Evolutionary conservation across 139 green algal genomes (phyloP).

Genomic region (Yamagishiella unicocca): DNA sequence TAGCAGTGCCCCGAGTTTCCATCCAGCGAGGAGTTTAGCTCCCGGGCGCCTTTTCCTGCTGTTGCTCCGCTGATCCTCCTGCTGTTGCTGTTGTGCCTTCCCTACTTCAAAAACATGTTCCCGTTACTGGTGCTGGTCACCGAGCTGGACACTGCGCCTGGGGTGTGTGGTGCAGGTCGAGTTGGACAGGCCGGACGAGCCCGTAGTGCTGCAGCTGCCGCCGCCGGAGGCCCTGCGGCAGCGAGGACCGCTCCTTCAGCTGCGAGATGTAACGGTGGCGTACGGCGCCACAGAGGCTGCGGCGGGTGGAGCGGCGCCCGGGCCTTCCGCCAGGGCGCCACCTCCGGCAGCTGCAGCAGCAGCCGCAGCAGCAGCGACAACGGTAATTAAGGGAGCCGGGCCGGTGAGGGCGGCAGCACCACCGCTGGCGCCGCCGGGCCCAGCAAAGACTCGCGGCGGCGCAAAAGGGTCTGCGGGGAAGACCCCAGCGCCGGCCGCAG

Average conservation of each 20-base stretch:
- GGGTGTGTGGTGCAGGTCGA: too few species aligned
- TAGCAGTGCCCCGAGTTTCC: too few species aligned
- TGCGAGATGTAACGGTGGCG: constrained; percentile 61
- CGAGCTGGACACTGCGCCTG: too few species aligned
- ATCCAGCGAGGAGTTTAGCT: too few species aligned
- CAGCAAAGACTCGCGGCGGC: neutral
- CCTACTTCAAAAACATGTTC: too few species aligned
- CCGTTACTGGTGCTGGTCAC: too few species aligned
- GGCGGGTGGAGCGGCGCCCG: too few species aligned
- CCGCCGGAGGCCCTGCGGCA: constrained; percentile 56
- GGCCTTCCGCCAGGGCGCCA: too few species aligned
- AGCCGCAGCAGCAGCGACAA: neutral
- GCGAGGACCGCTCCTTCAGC: constrained; percentile 68
- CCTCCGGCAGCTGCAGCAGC: neutral
- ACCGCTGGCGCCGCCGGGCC: neutral
- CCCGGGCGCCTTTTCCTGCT: too few species aligned
- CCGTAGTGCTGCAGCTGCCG: constrained; percentile 52
- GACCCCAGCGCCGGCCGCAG: neutral
- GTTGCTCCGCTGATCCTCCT: too few species aligned
- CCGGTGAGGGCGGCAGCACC: neutral
- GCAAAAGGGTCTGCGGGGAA: neutral
- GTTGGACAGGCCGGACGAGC: constrained; percentile 58
- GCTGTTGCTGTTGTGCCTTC: too few species aligned
- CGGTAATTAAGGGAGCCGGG: too few species aligned
- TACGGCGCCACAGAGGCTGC: neutral